Conservation (phyloP, 306 rosid genomes). For the Cicer judaicum region DNA sequence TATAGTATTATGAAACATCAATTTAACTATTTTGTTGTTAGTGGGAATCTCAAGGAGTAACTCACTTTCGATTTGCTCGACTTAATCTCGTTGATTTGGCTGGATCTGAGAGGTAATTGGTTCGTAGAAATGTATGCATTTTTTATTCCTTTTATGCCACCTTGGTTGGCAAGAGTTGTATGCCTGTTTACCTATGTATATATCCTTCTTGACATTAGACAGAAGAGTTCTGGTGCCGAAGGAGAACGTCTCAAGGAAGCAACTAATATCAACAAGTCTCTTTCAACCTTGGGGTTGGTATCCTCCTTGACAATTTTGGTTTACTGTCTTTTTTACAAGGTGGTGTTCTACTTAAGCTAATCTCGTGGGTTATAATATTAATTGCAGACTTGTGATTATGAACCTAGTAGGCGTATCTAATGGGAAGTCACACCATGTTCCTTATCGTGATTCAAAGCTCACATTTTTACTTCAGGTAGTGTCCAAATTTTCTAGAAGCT, state of each 20-base stretch:
- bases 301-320: conserved; percentile 32
- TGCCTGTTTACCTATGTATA: not conserved
- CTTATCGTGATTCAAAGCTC: conserved; percentile 95
- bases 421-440: conserved; percentile 95
- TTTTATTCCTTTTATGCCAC: conserved; percentile 2
- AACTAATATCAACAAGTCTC: conserved; percentile 95
- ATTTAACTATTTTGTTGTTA: conserved; percentile 48
- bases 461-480: conserved; percentile 97
- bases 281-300: conserved; percentile 91
- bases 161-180: not conserved
- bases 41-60: conserved; percentile 99
- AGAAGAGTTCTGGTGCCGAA: conserved; percentile 99
- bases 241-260: conserved; percentile 99
- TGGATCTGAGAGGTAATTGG: conserved; percentile 93
- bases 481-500: conserved; percentile 15
- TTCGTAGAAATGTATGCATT: conserved; percentile 16
- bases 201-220: conserved; percentile 60
- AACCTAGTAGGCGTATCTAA: conserved; percentile 80
- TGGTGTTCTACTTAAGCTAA: conserved; percentile 27
- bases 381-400: conserved; percentile 96
- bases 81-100: conserved; percentile 99
- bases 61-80: conserved; percentile 91
- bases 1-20: conserved; percentile 22
- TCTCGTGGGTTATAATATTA: conserved; percentile 39
- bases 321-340: conserved; percentile 26